These are phyloP conservation scores for Vitis hybrid DNA, from an alignment of 177 flowering plant species.

Conservation along the genomic window DNA sequence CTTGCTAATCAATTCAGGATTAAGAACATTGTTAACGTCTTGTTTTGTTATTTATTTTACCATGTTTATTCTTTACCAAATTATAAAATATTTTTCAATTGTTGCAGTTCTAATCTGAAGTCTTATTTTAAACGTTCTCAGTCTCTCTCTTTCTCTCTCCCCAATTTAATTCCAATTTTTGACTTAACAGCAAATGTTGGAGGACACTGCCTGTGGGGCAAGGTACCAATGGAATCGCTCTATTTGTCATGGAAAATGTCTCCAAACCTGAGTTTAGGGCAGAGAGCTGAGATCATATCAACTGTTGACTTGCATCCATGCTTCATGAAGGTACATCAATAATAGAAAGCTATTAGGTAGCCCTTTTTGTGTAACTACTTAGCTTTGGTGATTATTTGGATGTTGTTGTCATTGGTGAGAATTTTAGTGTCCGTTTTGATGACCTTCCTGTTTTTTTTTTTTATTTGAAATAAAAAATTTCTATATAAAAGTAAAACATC, in stretches of 20 bases:
- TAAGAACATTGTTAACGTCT: no score
- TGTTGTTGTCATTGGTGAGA: no score
- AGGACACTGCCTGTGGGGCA: slow-evolving; percentile 66
- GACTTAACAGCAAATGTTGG: slow-evolving; percentile 44
- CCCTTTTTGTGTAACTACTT: not conserved
- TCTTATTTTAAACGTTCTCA: not conserved
- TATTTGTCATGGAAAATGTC: slow-evolving; percentile 61
- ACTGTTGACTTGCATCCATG: slow-evolving; percentile 59
- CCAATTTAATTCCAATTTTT: slow-evolving; percentile 4
- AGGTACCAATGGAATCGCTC: slow-evolving; percentile 62
- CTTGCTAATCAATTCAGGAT: no score
- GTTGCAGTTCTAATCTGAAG: no score
- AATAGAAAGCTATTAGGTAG: not conserved
- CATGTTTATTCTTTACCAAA: no score
- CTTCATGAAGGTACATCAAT: slow-evolving; percentile 57
- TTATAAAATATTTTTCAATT: no score
- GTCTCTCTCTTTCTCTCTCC: not conserved
- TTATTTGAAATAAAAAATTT: not conserved
- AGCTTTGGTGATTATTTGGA: not conserved
- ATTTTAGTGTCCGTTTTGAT: not conserved
- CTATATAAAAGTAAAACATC: no score
- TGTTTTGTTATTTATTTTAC: no score
- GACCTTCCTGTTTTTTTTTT: not conserved
- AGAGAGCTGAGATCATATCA: slow-evolving; percentile 57
- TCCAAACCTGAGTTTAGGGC: slow-evolving; percentile 50